These are phyloP conservation scores for Botryotinia convoluta DNA, from an alignment of 2,329 filamentous ascomycete species.

Conservation along the genomic window DNA sequence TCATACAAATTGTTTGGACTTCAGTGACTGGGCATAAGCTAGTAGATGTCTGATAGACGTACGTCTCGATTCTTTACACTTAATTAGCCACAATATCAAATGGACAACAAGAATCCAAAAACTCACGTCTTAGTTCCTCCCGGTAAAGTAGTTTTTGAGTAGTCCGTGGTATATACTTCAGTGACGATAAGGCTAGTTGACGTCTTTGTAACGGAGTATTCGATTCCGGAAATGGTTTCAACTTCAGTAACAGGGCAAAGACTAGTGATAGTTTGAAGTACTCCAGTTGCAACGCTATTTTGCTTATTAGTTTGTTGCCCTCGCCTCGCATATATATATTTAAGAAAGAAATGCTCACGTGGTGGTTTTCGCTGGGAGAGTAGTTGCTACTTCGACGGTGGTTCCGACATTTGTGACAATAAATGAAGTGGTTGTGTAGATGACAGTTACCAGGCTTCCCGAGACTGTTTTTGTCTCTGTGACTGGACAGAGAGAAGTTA, in stretches of 20 bases:
- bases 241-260: constrained; percentile 49
- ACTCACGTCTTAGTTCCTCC: constrained; percentile 7
- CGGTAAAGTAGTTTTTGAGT: constrained; percentile 1
- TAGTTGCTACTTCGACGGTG: constrained; percentile 18
- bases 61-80: constrained; percentile 34
- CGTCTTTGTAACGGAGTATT: constrained; percentile 37
- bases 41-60: constrained; percentile 40
- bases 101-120: neutral
- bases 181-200: constrained; percentile 28
- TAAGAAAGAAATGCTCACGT: constrained; percentile 23
- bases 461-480: constrained; percentile 22
- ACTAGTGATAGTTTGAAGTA: constrained; percentile 40
- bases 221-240: constrained; percentile 45
- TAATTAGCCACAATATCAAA: neutral
- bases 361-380: constrained; percentile 16
- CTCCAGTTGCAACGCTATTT: constrained; percentile 22
- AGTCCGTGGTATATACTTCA: constrained; percentile 25
- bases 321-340: neutral
- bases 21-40: constrained; percentile 47
- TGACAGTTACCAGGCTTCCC: neutral
- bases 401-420: constrained; percentile 13
- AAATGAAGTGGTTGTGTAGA: constrained; percentile 13
- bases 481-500: constrained; percentile 38
- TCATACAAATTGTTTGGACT: constrained; percentile 47
- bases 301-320: neutral